Evolutionary conservation across 2,329 filamentous ascomycete genomes (phyloP).

Genomic region (Neoscytalidium dimidiatum): DNA sequence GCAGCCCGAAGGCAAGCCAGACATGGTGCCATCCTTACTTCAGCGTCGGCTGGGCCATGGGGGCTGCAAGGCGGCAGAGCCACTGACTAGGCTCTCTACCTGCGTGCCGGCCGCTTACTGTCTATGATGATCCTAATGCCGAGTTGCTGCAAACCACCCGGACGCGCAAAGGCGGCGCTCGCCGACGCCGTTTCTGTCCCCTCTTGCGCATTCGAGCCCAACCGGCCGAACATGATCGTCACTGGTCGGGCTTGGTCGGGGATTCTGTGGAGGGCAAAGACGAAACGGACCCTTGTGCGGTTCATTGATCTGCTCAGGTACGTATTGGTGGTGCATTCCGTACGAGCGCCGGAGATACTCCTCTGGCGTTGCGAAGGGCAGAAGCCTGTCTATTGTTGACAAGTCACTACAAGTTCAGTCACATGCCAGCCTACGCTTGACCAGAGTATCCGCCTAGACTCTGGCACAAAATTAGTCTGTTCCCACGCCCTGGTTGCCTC

Average conservation of each 20-base stretch:
- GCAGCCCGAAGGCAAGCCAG: not conserved
- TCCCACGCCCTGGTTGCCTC: too few relatives aligned
- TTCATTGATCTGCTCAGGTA: slow-evolving; percentile 10
- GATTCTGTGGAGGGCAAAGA: not conserved
- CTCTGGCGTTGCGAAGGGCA: not conserved
- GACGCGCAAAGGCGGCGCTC: not conserved
- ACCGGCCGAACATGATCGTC: not conserved
- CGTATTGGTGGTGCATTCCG: not conserved
- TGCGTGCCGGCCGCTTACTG: not conserved
- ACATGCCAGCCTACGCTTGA: too few relatives aligned
- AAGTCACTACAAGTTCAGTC: not conserved
- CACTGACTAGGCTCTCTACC: not conserved
- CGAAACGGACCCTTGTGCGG: not conserved
- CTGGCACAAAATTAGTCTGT: too few relatives aligned
- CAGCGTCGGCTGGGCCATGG: not conserved
- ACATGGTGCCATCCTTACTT: not conserved
- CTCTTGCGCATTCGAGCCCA: not conserved
- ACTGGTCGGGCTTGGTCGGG: not conserved
- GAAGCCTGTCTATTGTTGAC: not conserved
- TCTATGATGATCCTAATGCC: not conserved
- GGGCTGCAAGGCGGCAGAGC: not conserved
- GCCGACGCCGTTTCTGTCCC: not conserved
- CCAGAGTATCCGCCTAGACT: too few relatives aligned
- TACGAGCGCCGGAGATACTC: not conserved
- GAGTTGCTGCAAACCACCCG: slow-evolving; percentile 1